Conservation (phyloP, 495 filamentous ascomycete genomes). For the Neurospora terricola region DNA sequence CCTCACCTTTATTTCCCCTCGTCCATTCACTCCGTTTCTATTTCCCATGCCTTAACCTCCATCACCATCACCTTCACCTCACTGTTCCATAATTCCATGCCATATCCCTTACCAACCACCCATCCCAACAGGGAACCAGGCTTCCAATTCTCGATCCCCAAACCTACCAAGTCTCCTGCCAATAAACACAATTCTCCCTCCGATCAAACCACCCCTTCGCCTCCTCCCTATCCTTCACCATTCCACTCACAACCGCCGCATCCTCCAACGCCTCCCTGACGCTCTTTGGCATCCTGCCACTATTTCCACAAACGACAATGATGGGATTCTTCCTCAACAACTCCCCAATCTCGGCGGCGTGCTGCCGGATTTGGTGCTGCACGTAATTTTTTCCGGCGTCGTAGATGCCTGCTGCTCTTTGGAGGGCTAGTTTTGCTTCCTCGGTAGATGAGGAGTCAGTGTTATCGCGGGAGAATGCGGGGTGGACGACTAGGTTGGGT, state of each 20-base stretch:
- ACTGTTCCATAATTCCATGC: no score
- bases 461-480: constrained; percentile 69
- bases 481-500: constrained; percentile 43
- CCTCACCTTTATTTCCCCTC: neutral
- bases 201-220: constrained; percentile 23
- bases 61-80: no score
- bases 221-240: constrained; percentile 15
- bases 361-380: constrained; percentile 65
- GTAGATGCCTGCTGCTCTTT: constrained; percentile 2
- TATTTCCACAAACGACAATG: constrained; percentile 71
- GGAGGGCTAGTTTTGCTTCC: constrained; percentile 22
- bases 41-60: neutral
- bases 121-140: neutral
- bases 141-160: neutral
- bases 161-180: constrained; percentile 39
- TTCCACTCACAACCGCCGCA: constrained; percentile 36
- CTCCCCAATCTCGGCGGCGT: constrained; percentile 46
- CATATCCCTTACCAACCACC: neutral
- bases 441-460: constrained; percentile 22
- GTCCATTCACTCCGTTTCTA: no score
- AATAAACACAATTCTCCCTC: constrained; percentile 17
- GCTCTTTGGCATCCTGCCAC: constrained; percentile 79
- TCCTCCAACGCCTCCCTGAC: constrained; percentile 74
- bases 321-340: constrained; percentile 33
- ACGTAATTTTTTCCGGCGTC: constrained; percentile 68